phyloP scores from a whole-genome alignment of 2,329 filamentous ascomycete species.

The Phyllosticta paracitricarpa region DNA sequence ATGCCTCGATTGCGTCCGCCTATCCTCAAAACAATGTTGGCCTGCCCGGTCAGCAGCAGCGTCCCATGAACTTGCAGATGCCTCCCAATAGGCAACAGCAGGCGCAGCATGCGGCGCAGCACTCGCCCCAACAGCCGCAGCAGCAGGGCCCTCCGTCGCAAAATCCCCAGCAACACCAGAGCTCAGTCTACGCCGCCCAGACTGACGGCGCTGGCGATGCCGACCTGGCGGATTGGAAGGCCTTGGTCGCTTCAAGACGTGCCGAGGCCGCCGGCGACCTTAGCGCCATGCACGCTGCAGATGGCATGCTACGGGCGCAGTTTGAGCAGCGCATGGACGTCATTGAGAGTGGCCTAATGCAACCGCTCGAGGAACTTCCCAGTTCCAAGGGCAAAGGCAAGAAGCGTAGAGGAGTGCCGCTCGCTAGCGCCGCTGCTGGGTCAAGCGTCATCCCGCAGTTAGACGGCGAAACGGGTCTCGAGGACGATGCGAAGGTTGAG shows the following conservation, averaged over 20 bases:
- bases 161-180: conserved; percentile 33
- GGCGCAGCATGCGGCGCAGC: conserved; percentile 26
- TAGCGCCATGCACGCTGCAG: conserved; percentile 44
- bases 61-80: conserved; percentile 8
- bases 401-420: conserved; percentile 23
- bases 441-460: conserved; percentile 30
- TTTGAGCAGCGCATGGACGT: conserved; percentile 55
- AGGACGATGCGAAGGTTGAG: conserved; percentile 49
- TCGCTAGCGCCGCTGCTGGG: conserved; percentile 12
- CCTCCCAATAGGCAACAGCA: conserved; percentile 11
- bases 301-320: conserved; percentile 58
- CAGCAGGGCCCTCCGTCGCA: conserved; percentile 32
- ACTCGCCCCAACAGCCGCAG: conserved; percentile 18
- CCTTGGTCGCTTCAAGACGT: conserved; percentile 49
- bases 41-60: conserved; percentile 15
- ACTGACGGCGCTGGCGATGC: conserved; percentile 64
- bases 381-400: conserved; percentile 47
- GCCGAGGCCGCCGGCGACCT: conserved; percentile 41
- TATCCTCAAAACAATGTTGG: conserved; percentile 28
- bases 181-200: conserved; percentile 44
- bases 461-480: conserved; percentile 42
- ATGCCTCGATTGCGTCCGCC: conserved; percentile 56
- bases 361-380: conserved; percentile 54
- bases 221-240: conserved; percentile 46
- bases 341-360: conserved; percentile 69